Base-by-base conservation (phyloP, 768 basidiomycete species). In the Tylopilus rubrobrunneus region DNA sequence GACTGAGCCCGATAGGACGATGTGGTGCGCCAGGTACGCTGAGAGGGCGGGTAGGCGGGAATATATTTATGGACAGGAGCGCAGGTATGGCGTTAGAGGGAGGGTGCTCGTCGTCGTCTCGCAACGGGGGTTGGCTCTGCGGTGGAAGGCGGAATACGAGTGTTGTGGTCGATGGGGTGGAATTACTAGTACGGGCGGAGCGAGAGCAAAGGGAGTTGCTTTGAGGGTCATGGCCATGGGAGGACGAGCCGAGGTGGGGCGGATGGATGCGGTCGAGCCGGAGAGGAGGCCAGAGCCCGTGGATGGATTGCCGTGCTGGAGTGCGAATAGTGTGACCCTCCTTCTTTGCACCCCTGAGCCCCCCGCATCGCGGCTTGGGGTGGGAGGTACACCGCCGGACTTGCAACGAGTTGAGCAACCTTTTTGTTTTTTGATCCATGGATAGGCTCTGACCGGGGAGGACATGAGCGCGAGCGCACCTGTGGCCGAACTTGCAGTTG, bases 371-470 rank as follows among this genome's bases (percentile, higher is more conserved):
- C 73, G 58, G 17, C 65, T 61, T 6, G 64, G 48, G 7, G 23
- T 3, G 7, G 69, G 63, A 12, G 74, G 69, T 15, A 67, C 74
- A 6, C 76, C 73, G 4, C 73, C 71, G n/a, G n/a, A 37, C 75
- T 78, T 0, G 81, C 80, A 4, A 85, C 83, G 28, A 80, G 68
- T 63, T 92, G 90, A 0, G 91, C 91, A 14, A 88, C 85, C 67
- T 92, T 92, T 76, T 98, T 98, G 76, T 98, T 97, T 81, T 97
- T 96, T 62, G 76, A 66, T 98, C 96, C 91, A 96, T 95, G 7
- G 87, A 81, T 84, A 95, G 87, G 64, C 81, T 86, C 74, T 98
- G 93, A 9, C 95, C 96, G 1, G 96, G 96, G 8, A 94, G 78
- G 50, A 99, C 78, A 67, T 98, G 96, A 0, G 94, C 94, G 36